Base-by-base conservation (phyloP, 1,139 yeast species). In the Kurtzmaniella quercitrusa region DNA sequence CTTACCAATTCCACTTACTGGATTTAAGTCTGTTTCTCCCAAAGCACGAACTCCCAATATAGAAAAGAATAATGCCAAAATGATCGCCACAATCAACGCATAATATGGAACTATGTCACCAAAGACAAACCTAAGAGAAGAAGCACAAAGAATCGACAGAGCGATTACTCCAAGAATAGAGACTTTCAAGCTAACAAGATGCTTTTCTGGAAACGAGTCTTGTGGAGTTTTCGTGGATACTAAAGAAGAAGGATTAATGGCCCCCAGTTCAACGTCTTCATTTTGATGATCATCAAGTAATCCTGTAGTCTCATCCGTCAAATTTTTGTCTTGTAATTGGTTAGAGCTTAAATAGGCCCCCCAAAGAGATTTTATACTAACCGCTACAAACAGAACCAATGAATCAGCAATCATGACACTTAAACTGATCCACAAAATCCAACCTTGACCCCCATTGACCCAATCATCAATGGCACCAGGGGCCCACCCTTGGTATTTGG, bases 1-100 rank as follows among this genome's bases (percentile, higher is more conserved):
- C 62, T 93, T 93, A 2, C 98, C 98, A 37, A 93, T 91, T 0
- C 98, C 98, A 56, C 95, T 85, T 1, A 93, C 98, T 0, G 98
- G 98, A 58, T 93, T 93, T 52, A 93, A 73, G 65, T 93, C 98
- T 0, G 98, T 93, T 60, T 93, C 98, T 8, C 98, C 98, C 8
- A 93, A 68, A 0, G 98, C 97, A 42, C 98, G 71, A 0, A 93
- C 96, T 1, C 95, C 98, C 10, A 93, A 68, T 1, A 93, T 74
- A 0, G 96, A 87, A 41, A 93, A 73, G 47, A 89, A 66, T 37
- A 91, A 67, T 0, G 98, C 96, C 34, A 93, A 58, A 0, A 83
- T 46, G 4, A 91, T 77, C 0, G 97, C 94, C 2, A 79, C 63
- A 0, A 81, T 55, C 37, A 85, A 72, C 0, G 95, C 79, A 55